Percentiles rank a stretch among this genome's conserved stretches.
phyloP scores from a whole-genome alignment of 352 stramenopile genomes.

The Globisporangium perplexum region DNA sequence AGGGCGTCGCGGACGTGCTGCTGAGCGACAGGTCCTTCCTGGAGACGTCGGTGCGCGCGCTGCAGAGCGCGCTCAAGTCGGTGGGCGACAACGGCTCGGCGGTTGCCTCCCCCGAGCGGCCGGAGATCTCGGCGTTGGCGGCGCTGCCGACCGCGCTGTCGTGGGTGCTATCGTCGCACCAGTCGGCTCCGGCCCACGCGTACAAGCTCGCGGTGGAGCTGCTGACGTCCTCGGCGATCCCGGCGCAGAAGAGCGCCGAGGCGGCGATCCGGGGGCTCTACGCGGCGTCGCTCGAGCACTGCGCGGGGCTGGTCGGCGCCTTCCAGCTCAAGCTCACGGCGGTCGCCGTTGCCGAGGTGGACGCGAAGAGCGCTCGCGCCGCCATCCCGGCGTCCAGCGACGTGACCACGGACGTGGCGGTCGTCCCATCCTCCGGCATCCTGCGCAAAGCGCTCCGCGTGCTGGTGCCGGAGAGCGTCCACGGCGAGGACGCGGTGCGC shows the following conservation, averaged over 20 bases:
- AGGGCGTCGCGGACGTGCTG: slow-evolving; percentile 39
- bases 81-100: slow-evolving; percentile 15
- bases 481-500: slow-evolving; percentile 25
- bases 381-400: slow-evolving; percentile 18
- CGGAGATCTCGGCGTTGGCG: slow-evolving; percentile 55
- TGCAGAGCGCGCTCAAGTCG: slow-evolving; percentile 26
- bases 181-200: slow-evolving; percentile 33
- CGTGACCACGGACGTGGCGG: slow-evolving; percentile 13
- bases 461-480: slow-evolving; percentile 37
- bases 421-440: slow-evolving; percentile 46
- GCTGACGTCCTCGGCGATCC: slow-evolving; percentile 39
- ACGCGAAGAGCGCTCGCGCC: slow-evolving; percentile 16
- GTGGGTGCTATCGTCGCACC: slow-evolving; percentile 68
- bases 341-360: slow-evolving; percentile 26
- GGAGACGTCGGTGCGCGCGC: slow-evolving; percentile 28
- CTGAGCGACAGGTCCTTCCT: slow-evolving; percentile 47
- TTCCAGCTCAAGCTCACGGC: slow-evolving; percentile 56
- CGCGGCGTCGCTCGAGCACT: slow-evolving; percentile 54
- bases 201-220: slow-evolving; percentile 63
- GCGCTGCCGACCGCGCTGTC: slow-evolving; percentile 42
- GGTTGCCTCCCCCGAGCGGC: slow-evolving; percentile 19
- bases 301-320: slow-evolving; percentile 34
- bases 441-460: slow-evolving; percentile 56
- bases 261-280: slow-evolving; percentile 40
- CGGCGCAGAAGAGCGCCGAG: slow-evolving; percentile 46